These are phyloP conservation scores for Phytophthora citricola DNA, from an alignment of 352 stramenopile genomes.

Conservation along the genomic window DNA sequence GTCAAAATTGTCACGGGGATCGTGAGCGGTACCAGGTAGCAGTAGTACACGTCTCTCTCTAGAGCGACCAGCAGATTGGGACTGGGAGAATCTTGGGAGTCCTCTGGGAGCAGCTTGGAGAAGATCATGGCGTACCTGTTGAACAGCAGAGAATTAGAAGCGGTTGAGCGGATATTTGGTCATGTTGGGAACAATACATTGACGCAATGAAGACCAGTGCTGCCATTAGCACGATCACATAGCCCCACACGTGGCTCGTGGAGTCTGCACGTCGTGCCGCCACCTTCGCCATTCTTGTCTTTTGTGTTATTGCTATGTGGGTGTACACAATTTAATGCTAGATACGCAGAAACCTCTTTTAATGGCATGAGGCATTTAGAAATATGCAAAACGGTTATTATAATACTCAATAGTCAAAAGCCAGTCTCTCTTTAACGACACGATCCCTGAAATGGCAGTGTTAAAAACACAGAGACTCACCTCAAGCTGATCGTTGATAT, in stretches of 20 bases:
- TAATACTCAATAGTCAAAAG: too few species aligned
- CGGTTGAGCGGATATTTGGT: too few species aligned
- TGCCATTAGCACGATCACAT: constrained; percentile 70
- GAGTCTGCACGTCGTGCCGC: constrained; percentile 59
- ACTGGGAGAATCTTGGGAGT: constrained; percentile 8
- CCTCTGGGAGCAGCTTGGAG: constrained; percentile 31
- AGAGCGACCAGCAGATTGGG: constrained; percentile 43
- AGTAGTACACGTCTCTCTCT: constrained; percentile 81
- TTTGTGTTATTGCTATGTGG: neutral
- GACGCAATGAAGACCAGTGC: constrained; percentile 58
- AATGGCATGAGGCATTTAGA: neutral
- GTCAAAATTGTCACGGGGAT: constrained; percentile 80
- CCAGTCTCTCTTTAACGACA: too few species aligned
- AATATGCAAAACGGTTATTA: too few species aligned
- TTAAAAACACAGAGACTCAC: too few species aligned
- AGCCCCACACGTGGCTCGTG: constrained; percentile 81
- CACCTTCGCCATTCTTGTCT: constrained; percentile 20
- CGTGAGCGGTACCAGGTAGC: constrained; percentile 78
- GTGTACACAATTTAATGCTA: neutral
- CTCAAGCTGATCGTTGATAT: too few species aligned
- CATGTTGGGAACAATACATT: constrained; percentile 49
- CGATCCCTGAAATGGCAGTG: too few species aligned
- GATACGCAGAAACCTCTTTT: neutral
- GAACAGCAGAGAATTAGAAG: neutral
- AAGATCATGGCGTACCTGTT: constrained; percentile 79